Percentiles rank a stretch among this genome's conserved stretches.
Conservation (phyloP, 106 monocot genomes). For the Dendrobium officinale region DNA sequence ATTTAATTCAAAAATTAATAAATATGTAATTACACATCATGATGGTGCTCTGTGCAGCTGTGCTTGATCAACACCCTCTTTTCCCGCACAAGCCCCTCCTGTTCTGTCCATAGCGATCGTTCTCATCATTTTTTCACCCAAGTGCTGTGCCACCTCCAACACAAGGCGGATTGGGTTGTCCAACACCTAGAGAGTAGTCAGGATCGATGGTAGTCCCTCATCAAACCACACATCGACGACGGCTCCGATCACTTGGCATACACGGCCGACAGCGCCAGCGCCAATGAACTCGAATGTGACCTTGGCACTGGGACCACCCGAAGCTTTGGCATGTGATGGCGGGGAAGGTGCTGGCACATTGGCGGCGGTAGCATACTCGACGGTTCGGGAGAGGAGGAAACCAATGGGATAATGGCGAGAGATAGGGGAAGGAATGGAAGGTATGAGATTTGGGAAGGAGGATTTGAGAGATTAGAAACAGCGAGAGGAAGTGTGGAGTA, state of each 20-base stretch:
- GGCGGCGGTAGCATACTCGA: slow-evolving; percentile 47
- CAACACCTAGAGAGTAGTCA: slow-evolving; percentile 63
- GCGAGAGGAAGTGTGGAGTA: slow-evolving; percentile 37
- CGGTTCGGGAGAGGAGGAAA: slow-evolving; percentile 50
- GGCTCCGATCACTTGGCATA: slow-evolving; percentile 54
- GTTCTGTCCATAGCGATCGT: slow-evolving; percentile 81
- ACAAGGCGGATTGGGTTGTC: slow-evolving; percentile 68
- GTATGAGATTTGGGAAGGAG: slow-evolving; percentile 9
- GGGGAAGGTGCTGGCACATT: slow-evolving; percentile 19
- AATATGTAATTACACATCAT: no score
- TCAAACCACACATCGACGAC: slow-evolving; percentile 79
- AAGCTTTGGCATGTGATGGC: background rate
- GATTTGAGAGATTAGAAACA: slow-evolving; percentile 9
- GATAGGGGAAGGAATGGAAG: slow-evolving; percentile 10
- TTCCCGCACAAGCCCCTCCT: slow-evolving; percentile 73
- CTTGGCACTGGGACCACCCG: slow-evolving; percentile 28
- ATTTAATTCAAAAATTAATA: no score
- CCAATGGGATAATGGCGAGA: slow-evolving; percentile 36
- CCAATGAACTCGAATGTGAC: slow-evolving; percentile 60
- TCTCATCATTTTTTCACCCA: slow-evolving; percentile 84
- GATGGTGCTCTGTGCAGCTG: no score
- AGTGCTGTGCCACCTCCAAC: slow-evolving; percentile 74
- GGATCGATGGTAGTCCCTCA: slow-evolving; percentile 80
- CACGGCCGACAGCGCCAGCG: slow-evolving; percentile 31
- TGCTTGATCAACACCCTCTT: slow-evolving; percentile 48